Percentiles rank a stretch among this genome's conserved stretches.
phyloP scores from a whole-genome alignment of 306 rosid species.

The Medicago lupulina region DNA sequence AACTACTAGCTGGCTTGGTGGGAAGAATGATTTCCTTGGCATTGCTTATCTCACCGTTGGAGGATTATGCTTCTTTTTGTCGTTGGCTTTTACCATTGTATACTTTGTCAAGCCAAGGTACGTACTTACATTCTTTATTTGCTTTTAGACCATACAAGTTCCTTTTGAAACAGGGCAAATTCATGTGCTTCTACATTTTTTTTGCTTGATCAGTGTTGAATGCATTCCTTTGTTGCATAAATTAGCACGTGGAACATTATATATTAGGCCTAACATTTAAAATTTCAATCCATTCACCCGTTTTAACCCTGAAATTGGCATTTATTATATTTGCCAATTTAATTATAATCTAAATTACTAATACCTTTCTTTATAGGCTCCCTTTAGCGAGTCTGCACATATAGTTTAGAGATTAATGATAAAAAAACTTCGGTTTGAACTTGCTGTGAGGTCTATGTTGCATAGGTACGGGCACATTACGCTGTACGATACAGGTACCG shows the following conservation, averaged over 20 bases:
- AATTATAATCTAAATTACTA: background rate
- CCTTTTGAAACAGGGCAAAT: background rate
- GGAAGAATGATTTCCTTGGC: constrained; percentile 84
- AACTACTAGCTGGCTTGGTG: constrained; percentile 83
- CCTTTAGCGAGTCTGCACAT: background rate
- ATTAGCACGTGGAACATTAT: background rate
- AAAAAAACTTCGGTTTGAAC: background rate
- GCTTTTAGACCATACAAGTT: background rate
- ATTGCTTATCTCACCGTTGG: constrained; percentile 89
- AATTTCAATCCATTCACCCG: background rate
- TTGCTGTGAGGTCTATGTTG: too few relatives aligned
- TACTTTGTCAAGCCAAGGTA: constrained; percentile 94
- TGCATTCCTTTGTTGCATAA: constrained; percentile 14
- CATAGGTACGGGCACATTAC: too few relatives aligned
- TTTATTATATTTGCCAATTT: background rate
- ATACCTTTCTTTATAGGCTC: background rate
- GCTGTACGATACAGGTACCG: too few relatives aligned
- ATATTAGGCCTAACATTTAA: background rate
- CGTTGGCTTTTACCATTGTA: constrained; percentile 71
- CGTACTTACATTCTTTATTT: constrained; percentile 13
- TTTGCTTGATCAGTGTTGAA: constrained; percentile 15
- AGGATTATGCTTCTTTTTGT: constrained; percentile 85
- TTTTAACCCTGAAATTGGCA: background rate
- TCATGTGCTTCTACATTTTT: background rate
- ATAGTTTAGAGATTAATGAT: constrained; percentile 8